Conservation (phyloP, 2,329 filamentous ascomycete genomes). For the Scedosporium aurantiacum region DNA sequence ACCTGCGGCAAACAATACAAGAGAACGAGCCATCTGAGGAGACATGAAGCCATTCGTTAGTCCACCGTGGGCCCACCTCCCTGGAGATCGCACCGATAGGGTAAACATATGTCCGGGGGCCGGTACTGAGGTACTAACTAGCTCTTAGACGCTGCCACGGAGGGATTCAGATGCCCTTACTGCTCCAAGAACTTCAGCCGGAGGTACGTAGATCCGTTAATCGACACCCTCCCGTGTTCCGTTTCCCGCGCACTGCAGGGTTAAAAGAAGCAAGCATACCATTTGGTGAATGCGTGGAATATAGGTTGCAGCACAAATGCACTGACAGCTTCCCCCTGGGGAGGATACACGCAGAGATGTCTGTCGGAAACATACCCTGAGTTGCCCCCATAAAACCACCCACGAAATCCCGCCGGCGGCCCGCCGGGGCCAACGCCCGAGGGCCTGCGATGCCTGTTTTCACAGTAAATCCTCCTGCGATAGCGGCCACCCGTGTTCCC, state of each 20-base stretch:
- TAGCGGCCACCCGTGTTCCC: neutral
- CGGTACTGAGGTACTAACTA: neutral
- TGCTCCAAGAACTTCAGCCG: conserved; percentile 3
- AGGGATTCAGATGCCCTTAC: conserved; percentile 1
- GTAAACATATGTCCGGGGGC: neutral
- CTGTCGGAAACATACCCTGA: conserved; percentile 1
- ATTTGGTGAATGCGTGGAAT: neutral
- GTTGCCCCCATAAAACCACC: neutral
- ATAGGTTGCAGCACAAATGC: neutral
- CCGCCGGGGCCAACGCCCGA: neutral
- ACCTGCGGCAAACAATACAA: conserved; percentile 5
- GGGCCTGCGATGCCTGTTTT: conserved; percentile 3
- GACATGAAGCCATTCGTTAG: conserved; percentile 5
- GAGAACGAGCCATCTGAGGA: conserved; percentile 4
- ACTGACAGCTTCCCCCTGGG: neutral
- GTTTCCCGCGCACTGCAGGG: neutral
- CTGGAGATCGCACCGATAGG: neutral
- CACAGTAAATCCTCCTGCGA: conserved; percentile 3
- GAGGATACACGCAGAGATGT: neutral
- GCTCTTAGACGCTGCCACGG: neutral
- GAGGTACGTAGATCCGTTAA: neutral
- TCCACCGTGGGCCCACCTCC: neutral
- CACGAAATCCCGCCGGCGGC: neutral
- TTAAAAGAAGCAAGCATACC: neutral
- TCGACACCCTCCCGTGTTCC: neutral